Percentiles rank a stretch among this genome's conserved stretches.
These are phyloP conservation scores for Cruciata laevipes DNA, from an alignment of 257 asterid species.

Conservation along the genomic window DNA sequence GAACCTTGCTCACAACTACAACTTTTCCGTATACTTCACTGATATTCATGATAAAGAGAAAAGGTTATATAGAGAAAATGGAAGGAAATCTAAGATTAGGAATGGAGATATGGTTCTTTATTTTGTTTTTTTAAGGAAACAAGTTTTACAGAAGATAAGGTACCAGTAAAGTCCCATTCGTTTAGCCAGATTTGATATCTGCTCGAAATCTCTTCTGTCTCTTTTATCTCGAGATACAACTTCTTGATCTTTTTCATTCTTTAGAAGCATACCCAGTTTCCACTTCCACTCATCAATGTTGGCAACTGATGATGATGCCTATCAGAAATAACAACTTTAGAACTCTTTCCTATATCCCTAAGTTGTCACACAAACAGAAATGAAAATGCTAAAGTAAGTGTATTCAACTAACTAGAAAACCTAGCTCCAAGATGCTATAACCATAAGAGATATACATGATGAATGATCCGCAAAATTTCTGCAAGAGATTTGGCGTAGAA, in stretches of 20 bases:
- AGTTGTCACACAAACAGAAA: not conserved
- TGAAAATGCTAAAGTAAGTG: not conserved
- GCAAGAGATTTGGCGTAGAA: not conserved
- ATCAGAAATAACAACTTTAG: constrained; percentile 6
- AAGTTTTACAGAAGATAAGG: constrained; percentile 7
- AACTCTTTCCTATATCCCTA: not conserved
- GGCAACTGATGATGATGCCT: constrained; percentile 97
- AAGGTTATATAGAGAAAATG: constrained; percentile 14
- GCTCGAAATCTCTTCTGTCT: constrained; percentile 89
- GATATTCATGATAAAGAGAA: constrained; percentile 20
- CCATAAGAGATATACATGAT: not conserved
- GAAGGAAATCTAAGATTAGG: constrained; percentile 1
- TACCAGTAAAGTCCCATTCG: constrained; percentile 92
- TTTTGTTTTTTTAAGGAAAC: not conserved
- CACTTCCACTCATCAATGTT: constrained; percentile 98
- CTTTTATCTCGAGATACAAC: constrained; percentile 82
- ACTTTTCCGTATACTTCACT: constrained; percentile 88
- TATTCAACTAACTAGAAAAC: not conserved
- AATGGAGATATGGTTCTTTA: constrained; percentile 9
- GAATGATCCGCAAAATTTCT: not conserved
- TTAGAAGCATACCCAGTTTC: constrained; percentile 79
- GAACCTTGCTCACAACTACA: constrained; percentile 82
- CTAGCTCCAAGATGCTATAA: not conserved
- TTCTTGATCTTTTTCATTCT: constrained; percentile 70
- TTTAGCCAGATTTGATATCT: constrained; percentile 82